Evolutionary conservation across 2,329 filamentous ascomycete genomes (phyloP).

Genomic region (Calonectria montana): DNA sequence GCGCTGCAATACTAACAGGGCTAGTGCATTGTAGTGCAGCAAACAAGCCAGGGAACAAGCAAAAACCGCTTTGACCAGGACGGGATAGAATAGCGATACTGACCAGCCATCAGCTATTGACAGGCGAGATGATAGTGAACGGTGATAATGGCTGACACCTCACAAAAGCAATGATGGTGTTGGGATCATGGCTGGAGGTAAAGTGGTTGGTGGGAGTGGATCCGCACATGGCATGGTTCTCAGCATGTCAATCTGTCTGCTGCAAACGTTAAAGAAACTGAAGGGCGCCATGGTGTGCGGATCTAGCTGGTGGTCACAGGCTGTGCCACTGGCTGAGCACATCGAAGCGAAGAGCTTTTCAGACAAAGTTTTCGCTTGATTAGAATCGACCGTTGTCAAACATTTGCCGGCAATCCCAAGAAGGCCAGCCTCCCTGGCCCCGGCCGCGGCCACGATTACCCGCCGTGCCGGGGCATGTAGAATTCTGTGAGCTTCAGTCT

Average conservation of each 20-base stretch:
- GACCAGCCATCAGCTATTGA: conserved; percentile 8
- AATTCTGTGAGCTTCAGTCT: conserved; percentile 5
- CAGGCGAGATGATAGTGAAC: neutral
- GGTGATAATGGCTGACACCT: conserved; percentile 12
- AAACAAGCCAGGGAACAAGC: neutral
- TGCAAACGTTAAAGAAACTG: conserved; percentile 8
- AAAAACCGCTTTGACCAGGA: neutral
- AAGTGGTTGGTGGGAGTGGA: conserved; percentile 17
- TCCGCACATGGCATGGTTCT: conserved; percentile 13
- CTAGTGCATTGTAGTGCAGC: conserved; percentile 29
- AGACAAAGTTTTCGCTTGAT: conserved; percentile 5
- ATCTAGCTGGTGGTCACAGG: neutral
- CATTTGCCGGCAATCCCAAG: neutral
- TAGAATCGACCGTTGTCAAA: neutral
- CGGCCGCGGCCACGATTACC: conserved; percentile 3
- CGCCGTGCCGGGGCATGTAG: neutral
- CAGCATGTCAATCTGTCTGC: conserved; percentile 4
- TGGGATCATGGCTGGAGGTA: neutral
- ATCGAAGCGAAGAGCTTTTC: neutral
- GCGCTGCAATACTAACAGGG: conserved; percentile 13
- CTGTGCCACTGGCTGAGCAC: neutral
- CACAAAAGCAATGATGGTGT: conserved; percentile 10
- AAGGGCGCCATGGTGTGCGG: conserved; percentile 1
- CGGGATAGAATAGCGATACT: neutral
- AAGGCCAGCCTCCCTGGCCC: conserved; percentile 3